Evolutionary conservation across 306 rosid species (phyloP), one percentile per base, ranked within the genome.

Genomic region (Abrus precatorius): DNA sequence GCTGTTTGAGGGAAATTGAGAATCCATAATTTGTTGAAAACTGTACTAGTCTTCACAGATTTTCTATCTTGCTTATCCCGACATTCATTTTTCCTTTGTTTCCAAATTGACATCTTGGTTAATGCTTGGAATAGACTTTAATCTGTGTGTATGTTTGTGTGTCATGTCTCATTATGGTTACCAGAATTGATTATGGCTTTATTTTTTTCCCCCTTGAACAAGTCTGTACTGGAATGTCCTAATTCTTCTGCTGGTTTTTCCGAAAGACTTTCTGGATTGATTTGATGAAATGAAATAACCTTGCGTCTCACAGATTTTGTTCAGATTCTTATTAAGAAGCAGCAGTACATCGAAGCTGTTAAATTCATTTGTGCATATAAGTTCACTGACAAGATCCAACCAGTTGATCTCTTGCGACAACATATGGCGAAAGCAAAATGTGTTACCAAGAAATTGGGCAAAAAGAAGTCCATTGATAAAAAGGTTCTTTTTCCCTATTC

Each of bases 311-410:
- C 85, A 87, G 94, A 69, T 54, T 69, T 88, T 82, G 81, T 89
- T 77, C 70, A 73, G 63, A 83, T 77, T 56, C 88, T 87, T 48
- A 45, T 85, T 61, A 64, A 40, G 72, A 78, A 72, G 82, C 84
- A 84, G 77, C 88, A 81, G 75, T 41, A 61, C 47, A 40, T 88
- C 6, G 87, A 73, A 83, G 96, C 95, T 71, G 85, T 89, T 38
- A 85, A 87, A 82, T 88, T 87, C 80, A 69, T 87, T 50, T 90
- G 84, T 54, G 80, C 88, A 53, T 88, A 84, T 62, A 75, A 87
- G 62, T 83, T 91, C 86, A 59, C 77, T 32, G 81, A 57, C 84
- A 76, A 80, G 76, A 80, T 89, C 81, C 38, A 75, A 20, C 90
- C 92, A 3, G 80, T 48, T 49, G 82, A 36, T 29, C 75, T 88